Percentiles rank a stretch among this genome's conserved stretches.
Conservation (phyloP, 768 basidiomycete species). For the Serendipita sp. region DNA sequence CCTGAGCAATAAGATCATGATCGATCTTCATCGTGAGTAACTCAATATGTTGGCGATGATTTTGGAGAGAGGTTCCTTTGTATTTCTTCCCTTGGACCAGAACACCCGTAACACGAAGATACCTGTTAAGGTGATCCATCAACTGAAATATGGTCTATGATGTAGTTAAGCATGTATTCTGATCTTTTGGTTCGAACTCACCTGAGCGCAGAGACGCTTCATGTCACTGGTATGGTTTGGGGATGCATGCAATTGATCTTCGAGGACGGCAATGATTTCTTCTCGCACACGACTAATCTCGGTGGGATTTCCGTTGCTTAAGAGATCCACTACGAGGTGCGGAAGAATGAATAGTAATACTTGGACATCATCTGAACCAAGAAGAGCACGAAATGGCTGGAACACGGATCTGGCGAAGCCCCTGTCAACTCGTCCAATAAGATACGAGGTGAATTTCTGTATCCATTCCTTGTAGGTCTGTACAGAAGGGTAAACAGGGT, state of each 20-base stretch:
- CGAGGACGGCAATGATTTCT: conserved; percentile 68
- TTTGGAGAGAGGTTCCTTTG: conserved; percentile 44
- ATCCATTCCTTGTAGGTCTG: conserved; percentile 93
- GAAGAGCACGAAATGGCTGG: conserved; percentile 54
- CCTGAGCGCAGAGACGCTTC: conserved; percentile 86
- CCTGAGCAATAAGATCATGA: conserved; percentile 76
- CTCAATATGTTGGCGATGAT: conserved; percentile 33
- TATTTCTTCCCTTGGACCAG: conserved; percentile 34
- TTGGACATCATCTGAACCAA: conserved; percentile 80
- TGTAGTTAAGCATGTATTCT: neutral
- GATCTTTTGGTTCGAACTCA: conserved; percentile 17
- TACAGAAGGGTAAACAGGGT: conserved; percentile 65
- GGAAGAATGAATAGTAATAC: conserved; percentile 86
- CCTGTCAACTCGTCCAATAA: conserved; percentile 52
- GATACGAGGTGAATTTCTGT: conserved; percentile 68
- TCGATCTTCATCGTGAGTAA: conserved; percentile 72
- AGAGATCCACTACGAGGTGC: conserved; percentile 73
- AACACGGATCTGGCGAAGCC: conserved; percentile 53
- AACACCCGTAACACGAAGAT: conserved; percentile 63
- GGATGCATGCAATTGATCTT: conserved; percentile 61
- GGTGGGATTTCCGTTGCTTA: conserved; percentile 54
- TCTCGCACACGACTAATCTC: conserved; percentile 47
- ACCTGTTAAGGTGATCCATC: conserved; percentile 86
- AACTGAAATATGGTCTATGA: conserved; percentile 78
- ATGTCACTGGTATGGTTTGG: conserved; percentile 56